phyloP scores from a whole-genome alignment of 179 eudicot genomes.

The Gypsophila paniculata region DNA sequence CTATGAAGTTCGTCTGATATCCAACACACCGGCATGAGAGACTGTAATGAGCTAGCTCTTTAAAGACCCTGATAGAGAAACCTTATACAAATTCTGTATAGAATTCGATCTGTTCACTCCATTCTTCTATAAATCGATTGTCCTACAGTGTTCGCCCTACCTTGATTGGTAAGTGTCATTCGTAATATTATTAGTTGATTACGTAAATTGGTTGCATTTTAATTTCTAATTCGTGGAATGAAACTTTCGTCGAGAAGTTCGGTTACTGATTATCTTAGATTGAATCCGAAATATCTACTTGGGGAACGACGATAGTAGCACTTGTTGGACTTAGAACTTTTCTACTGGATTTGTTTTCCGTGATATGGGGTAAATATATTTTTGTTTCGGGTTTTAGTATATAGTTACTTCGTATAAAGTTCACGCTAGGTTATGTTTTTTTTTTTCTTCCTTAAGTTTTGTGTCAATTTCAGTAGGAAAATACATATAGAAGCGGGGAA shows the following conservation, averaged over 20 bases:
- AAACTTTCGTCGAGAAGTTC: neutral
- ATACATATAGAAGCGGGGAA: too few species aligned
- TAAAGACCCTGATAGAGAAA: slow-evolving; percentile 4
- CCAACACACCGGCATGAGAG: slow-evolving; percentile 47
- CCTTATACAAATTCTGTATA: slow-evolving; percentile 21
- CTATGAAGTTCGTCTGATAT: slow-evolving; percentile 83
- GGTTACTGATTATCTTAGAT: neutral
- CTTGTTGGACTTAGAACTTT: too few species aligned
- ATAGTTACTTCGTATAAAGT: too few species aligned
- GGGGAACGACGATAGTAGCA: too few species aligned
- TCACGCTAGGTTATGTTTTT: too few species aligned
- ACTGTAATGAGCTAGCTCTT: neutral
- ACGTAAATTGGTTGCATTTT: neutral
- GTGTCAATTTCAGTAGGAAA: too few species aligned
- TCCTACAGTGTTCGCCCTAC: neutral
- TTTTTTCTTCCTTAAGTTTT: too few species aligned
- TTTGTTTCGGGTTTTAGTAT: too few species aligned
- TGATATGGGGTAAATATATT: too few species aligned
- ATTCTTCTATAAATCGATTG: slow-evolving; percentile 5
- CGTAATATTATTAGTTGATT: neutral
- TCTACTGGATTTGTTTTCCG: too few species aligned
- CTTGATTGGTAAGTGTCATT: neutral
- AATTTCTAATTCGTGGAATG: neutral
- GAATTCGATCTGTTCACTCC: slow-evolving; percentile 9
- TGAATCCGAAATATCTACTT: neutral